phyloP scores from a whole-genome alignment of 768 basidiomycete species.

The Paxillus ammoniavirescens region DNA sequence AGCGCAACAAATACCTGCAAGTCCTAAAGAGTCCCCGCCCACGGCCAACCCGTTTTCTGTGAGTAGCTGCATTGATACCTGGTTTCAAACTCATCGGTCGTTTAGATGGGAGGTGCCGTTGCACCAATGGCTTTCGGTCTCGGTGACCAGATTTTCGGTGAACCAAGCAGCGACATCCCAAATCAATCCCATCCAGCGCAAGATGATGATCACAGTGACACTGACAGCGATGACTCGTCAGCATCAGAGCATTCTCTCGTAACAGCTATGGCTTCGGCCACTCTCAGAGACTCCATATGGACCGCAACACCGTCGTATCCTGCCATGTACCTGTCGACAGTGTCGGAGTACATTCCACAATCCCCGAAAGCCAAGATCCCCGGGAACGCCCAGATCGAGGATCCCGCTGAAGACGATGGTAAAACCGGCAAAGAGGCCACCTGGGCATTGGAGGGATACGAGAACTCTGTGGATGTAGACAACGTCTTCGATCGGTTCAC shows the following conservation, averaged over 20 bases:
- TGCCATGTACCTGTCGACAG: conserved; percentile 72
- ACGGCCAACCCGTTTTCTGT: conserved; percentile 73
- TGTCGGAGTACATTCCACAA: conserved; percentile 68
- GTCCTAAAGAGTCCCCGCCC: conserved; percentile 28
- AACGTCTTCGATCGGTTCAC: conserved; percentile 85
- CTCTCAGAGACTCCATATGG: conserved; percentile 67
- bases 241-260: conserved; percentile 51
- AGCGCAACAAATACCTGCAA: conserved; percentile 36
- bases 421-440: conserved; percentile 46
- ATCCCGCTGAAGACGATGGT: conserved; percentile 42
- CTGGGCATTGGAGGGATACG: conserved; percentile 76
- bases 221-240: conserved; percentile 35
- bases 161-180: conserved; percentile 16
- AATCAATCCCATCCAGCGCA: conserved; percentile 10
- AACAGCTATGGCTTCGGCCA: conserved; percentile 55
- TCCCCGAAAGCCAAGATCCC: conserved; percentile 47
- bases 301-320: conserved; percentile 59
- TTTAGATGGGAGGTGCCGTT: conserved; percentile 27
- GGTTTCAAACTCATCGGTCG: conserved; percentile 2
- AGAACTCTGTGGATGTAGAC: conserved; percentile 77
- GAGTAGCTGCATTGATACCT: conserved; percentile 20
- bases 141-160: conserved; percentile 68
- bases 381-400: conserved; percentile 36
- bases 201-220: conserved; percentile 28
- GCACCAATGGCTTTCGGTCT: conserved; percentile 46